Conservation (phyloP, 78 protist genomes). For the Chrysochromulina tobinii region DNA sequence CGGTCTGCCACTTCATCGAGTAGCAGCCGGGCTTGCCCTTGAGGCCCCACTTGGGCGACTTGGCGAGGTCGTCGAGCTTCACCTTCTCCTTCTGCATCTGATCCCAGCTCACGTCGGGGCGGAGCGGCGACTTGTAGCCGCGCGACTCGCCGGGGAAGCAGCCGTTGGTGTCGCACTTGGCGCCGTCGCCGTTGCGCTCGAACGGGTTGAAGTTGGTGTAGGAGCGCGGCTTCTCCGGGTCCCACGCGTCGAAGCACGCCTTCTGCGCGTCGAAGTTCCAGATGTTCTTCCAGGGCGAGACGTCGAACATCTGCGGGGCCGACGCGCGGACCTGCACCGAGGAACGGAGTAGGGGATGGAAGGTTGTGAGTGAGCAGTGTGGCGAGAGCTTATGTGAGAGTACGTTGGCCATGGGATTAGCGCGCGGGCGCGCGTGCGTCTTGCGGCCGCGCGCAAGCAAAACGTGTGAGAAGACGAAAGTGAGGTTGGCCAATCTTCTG, state of each 20-base stretch:
- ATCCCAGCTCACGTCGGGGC: neutral
- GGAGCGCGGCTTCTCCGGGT: neutral
- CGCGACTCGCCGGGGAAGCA: constrained; percentile 9
- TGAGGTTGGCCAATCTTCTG: too few species aligned
- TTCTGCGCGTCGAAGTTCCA: neutral
- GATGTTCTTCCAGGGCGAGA: neutral
- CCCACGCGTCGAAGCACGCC: neutral
- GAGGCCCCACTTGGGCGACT: neutral
- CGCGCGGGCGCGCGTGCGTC: too few species aligned
- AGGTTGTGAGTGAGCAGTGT: too few species aligned
- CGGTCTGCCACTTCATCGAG: neutral
- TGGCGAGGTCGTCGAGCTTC: too few species aligned
- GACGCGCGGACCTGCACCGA: too few species aligned
- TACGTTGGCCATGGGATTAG: too few species aligned
- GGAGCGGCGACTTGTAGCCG: neutral
- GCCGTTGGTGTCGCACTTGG: constrained; percentile 1
- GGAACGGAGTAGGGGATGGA: too few species aligned
- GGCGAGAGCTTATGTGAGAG: too few species aligned
- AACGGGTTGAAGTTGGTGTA: neutral
- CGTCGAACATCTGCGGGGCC: neutral
- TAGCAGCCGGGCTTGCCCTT: neutral
- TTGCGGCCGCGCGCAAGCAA: too few species aligned
- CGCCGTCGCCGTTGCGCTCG: neutral
- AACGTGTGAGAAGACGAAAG: too few species aligned
- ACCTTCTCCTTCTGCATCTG: too few species aligned